Percentiles rank a stretch among this genome's conserved stretches.
Evolutionary conservation across 441 rosid species (phyloP).

Genomic region (Jatropha podagrica): DNA sequence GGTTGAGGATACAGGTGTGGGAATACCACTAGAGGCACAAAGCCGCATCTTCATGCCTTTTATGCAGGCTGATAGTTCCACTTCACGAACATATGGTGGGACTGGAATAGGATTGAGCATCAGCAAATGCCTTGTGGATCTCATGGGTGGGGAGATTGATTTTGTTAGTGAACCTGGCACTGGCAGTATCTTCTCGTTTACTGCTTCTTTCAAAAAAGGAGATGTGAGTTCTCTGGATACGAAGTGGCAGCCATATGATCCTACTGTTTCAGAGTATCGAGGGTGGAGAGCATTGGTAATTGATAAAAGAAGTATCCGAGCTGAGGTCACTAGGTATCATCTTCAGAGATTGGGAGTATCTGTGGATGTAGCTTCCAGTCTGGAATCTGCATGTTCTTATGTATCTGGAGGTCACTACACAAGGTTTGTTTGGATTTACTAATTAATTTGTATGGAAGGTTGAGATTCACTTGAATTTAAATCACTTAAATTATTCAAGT

Average conservation of each 20-base stretch:
- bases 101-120: constrained; percentile 98
- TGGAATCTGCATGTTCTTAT: constrained; percentile 46
- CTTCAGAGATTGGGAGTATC: constrained; percentile 72
- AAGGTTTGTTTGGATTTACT: constrained; percentile 42
- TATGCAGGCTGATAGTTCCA: constrained; percentile 99
- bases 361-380: constrained; percentile 41
- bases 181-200: constrained; percentile 92
- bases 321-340: constrained; percentile 82
- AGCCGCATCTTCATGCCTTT: constrained; percentile 86
- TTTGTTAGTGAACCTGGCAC: constrained; percentile 72
- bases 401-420: constrained; percentile 32
- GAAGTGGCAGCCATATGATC: constrained; percentile 48
- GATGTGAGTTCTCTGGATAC: constrained; percentile 43
- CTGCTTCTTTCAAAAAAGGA: constrained; percentile 63
- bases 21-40: constrained; percentile 81
- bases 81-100: constrained; percentile 94
- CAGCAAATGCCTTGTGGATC: constrained; percentile 85
- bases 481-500: not conserved
- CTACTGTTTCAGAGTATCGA: constrained; percentile 47
- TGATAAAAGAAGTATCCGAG: constrained; percentile 70
- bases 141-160: constrained; percentile 94
- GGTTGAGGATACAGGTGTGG: constrained; percentile 94
- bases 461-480: constrained; percentile 11
- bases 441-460: constrained; percentile 3
- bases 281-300: constrained; percentile 71